A percentile compares a stretch with the other conserved stretches of the same genome.
phyloP scores from a whole-genome alignment of 2,329 filamentous ascomycete species.

The Aspergillus luchuensis region DNA sequence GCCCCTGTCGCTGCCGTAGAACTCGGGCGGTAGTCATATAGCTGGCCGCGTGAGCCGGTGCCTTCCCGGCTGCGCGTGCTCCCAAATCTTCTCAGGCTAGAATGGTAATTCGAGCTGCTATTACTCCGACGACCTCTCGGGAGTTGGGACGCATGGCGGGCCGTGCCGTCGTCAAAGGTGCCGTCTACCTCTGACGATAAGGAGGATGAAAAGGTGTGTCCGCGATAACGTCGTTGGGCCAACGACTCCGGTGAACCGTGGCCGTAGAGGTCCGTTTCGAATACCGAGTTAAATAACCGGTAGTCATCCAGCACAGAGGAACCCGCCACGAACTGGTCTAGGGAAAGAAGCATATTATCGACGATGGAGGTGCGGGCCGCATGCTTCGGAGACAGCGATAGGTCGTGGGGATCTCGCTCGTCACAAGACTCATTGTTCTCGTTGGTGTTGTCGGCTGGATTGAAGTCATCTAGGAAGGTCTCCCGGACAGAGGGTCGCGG shows the following conservation, averaged over 20 bases:
- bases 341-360: conserved; percentile 90
- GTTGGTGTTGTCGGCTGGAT: conserved; percentile 34
- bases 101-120: conserved; percentile 73
- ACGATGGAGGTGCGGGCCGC: conserved; percentile 88
- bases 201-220: conserved; percentile 63
- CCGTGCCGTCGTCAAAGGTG: conserved; percentile 39
- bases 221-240: conserved; percentile 50
- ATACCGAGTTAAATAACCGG: conserved; percentile 43
- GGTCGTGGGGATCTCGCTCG: conserved; percentile 65
- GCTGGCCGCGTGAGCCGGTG: conserved; percentile 40
- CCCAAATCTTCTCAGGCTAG: conserved; percentile 62
- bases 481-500: conserved; percentile 42
- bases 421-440: conserved; percentile 41
- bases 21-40: conserved; percentile 36
- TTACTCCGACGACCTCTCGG: conserved; percentile 69
- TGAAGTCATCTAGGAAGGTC: conserved; percentile 43
- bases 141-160: conserved; percentile 45
- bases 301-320: conserved; percentile 38
- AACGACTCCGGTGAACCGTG: conserved; percentile 33
- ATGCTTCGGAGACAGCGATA: conserved; percentile 75
- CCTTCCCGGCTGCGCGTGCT: conserved; percentile 56
- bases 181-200: conserved; percentile 59
- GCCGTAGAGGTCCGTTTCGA: conserved; percentile 42
- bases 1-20: conserved; percentile 25
- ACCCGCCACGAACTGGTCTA: conserved; percentile 72